Evolutionary conservation across 1,284 basidiomycete genomes (phyloP).

Genomic region (Ustilago hordei): DNA sequence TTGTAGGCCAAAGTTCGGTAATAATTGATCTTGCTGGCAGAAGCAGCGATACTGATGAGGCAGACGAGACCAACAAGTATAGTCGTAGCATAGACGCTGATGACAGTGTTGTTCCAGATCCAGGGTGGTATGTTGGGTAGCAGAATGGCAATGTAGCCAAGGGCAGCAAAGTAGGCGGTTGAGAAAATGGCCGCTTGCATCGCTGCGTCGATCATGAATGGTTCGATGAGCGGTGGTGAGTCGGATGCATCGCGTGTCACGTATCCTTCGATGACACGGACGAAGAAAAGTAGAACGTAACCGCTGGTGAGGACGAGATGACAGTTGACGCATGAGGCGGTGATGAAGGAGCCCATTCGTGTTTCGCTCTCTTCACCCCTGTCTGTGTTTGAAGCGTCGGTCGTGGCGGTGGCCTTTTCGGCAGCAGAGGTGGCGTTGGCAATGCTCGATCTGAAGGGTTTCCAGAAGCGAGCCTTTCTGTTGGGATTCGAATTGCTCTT

Average conservation of each 20-base stretch:
- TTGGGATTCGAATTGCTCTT: too few species aligned
- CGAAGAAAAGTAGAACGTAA: conserved; percentile 19
- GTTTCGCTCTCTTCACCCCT: background rate
- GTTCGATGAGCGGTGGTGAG: conserved; percentile 9
- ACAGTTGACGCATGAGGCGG: conserved; percentile 38
- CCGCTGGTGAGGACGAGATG: conserved; percentile 24
- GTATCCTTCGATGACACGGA: conserved; percentile 11
- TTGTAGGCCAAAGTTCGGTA: conserved; percentile 5
- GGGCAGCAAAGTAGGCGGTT: conserved; percentile 23
- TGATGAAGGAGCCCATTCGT: conserved; percentile 28
- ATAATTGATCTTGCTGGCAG: conserved; percentile 1
- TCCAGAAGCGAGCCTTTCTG: background rate
- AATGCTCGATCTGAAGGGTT: background rate
- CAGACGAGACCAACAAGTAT: background rate
- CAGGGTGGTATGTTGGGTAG: conserved; percentile 21
- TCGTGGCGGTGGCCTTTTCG: background rate
- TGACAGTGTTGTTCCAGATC: conserved; percentile 30
- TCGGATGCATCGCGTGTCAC: background rate
- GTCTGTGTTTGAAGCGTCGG: background rate
- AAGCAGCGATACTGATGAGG: background rate
- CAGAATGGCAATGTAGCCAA: conserved; percentile 43
- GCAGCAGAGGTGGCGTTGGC: background rate
- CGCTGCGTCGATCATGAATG: conserved; percentile 7
- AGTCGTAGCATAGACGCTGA: background rate
- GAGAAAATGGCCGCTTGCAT: conserved; percentile 29